Conservation (phyloP, 2,329 filamentous ascomycete genomes). For the Sporothrix sp. region DNA sequence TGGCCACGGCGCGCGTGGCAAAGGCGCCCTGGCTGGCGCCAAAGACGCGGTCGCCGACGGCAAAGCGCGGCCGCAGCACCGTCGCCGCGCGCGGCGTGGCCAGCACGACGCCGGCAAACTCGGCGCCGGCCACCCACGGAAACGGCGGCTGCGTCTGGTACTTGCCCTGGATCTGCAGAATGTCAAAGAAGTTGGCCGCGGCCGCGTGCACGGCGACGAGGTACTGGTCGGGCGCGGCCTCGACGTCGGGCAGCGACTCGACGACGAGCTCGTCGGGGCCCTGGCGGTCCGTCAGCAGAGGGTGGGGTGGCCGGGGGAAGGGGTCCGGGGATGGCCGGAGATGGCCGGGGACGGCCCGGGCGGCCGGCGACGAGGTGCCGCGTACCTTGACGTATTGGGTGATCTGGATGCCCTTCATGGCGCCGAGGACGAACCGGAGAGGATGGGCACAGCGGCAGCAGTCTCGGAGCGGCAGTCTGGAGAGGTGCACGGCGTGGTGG, state of each 20-base stretch:
- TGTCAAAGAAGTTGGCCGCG: constrained; percentile 94
- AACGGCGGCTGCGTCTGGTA: constrained; percentile 87
- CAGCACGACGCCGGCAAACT: constrained; percentile 74
- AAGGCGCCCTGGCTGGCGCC: constrained; percentile 81
- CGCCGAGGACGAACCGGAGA: not conserved
- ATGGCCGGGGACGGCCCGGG: no score
- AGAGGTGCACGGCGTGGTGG: not conserved
- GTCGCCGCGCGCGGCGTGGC: constrained; percentile 38
- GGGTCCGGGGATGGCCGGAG: not conserved
- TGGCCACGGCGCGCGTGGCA: constrained; percentile 61
- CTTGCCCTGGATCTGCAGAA: constrained; percentile 89
- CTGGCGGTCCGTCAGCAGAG: constrained; percentile 31
- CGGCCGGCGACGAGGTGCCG: no score
- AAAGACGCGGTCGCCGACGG: constrained; percentile 74
- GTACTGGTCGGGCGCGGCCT: constrained; percentile 64
- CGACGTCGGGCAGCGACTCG: constrained; percentile 62
- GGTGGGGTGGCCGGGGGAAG: not conserved
- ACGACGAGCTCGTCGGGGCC: constrained; percentile 71
- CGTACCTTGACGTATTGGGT: constrained; percentile 3
- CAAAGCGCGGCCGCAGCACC: constrained; percentile 49
- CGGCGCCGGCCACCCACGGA: constrained; percentile 77
- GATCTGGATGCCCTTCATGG: constrained; percentile 6
- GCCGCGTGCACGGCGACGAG: constrained; percentile 77
- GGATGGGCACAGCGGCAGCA: not conserved
- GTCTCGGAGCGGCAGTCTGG: no score